Evolutionary conservation across 257 asterid species (phyloP).

Genomic region (Capsicum baccatum): DNA sequence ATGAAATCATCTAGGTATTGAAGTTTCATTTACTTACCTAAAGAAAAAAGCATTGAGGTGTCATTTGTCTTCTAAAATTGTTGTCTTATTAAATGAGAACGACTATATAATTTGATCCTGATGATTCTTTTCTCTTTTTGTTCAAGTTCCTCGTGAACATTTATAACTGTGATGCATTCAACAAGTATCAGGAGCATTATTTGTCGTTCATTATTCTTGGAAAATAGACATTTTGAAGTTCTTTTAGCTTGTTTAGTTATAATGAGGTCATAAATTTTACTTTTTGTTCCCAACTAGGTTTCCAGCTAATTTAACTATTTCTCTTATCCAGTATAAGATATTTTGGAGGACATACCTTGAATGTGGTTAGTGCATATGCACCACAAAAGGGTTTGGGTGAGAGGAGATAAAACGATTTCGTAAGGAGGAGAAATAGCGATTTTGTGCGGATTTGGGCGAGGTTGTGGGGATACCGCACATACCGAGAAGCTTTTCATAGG

Average conservation of each 20-base stretch:
- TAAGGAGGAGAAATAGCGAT: neutral
- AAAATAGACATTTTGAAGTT: neutral
- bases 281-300: neutral
- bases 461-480: neutral
- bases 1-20: neutral
- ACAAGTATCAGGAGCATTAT: neutral
- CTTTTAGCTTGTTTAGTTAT: neutral
- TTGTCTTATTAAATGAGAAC: neutral
- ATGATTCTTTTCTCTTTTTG: conserved; percentile 9
- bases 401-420: neutral
- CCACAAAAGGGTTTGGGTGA: neutral
- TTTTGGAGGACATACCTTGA: neutral
- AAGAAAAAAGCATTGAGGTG: neutral
- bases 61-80: neutral
- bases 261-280: neutral
- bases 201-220: neutral
- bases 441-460: neutral
- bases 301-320: neutral
- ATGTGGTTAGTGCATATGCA: neutral
- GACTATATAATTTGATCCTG: neutral
- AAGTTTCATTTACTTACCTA: neutral
- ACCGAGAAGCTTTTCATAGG: neutral
- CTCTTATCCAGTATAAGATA: conserved; percentile 2
- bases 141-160: neutral
- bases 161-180: neutral